Base-by-base conservation (phyloP, 495 filamentous ascomycete genomes). In the Astrothelium macrocarpum region DNA sequence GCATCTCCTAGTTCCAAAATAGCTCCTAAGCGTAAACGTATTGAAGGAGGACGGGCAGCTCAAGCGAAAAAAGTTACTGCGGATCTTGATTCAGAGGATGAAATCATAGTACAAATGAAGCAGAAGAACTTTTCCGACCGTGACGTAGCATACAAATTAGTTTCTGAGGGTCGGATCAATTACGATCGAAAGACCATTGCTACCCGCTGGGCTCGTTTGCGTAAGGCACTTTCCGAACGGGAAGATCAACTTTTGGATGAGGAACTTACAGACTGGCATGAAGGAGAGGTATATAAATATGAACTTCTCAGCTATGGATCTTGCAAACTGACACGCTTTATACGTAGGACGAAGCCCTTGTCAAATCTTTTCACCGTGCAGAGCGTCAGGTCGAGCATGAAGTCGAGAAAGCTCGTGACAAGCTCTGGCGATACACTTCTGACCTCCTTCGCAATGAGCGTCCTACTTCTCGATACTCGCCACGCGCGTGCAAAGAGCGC, bases 221-320 rank as follows among this genome's bases (percentile, higher is more conserved):
- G 68, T 32, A 62, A 65, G 20, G 71, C 65, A 14, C 61, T 73
- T 56, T 68, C 69, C n/a, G 59, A 67, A 36, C 63, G 60, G 1
- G 69, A 74, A 59, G 72, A 78, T 45, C 65, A 67, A 34, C 58
- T 64, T 28, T 66, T 78, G 16, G 68, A 72, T 59, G 71, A 75
- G 10, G 74, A 76, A 5, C 64, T 70, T 45, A 72, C 66, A 28
- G 73, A 74, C 45, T 80, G 74, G 76, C 65, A 76, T 43, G 62
- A 67, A 28, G 70, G 66, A 16, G 77, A 79, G 53, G 76, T 77
- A 67, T 62, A 69, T 67, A 42, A 43, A 7, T n/a, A n/a, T n/a
- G 14, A 10, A 59, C 5, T 20, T 49, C 45, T 49, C n/a, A 5
- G 0, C n/a, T 5, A 5, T 18, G 10, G 5, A 20, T 49, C 23